Percentiles rank a stretch among this genome's conserved stretches.
These are phyloP conservation scores for Gossypium gossypioides DNA, from an alignment of 441 rosid genomes.

Conservation along the genomic window DNA sequence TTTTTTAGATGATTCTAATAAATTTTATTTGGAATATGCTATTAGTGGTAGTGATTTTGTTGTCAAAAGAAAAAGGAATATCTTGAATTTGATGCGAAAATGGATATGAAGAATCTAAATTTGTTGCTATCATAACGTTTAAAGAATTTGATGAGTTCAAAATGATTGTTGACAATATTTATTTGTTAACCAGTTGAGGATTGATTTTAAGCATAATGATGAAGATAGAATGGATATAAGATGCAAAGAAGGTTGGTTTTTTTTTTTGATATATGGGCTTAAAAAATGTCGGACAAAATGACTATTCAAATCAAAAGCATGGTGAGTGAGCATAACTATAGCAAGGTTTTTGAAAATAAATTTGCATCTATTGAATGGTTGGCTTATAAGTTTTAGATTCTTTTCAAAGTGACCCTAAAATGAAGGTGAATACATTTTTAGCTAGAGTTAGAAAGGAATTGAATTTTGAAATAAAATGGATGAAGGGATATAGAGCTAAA, in stretches of 20 bases:
- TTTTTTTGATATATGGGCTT: not conserved
- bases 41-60: not conserved
- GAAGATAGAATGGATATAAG: not conserved
- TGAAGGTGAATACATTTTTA: not conserved
- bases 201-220: not conserved
- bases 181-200: not conserved
- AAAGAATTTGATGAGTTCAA: not conserved
- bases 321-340: not conserved
- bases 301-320: not conserved
- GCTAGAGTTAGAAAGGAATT: not conserved
- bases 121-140: not conserved
- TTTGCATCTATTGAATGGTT: not conserved
- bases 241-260: not conserved
- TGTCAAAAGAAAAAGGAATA: not conserved
- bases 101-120: not conserved
- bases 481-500: not conserved
- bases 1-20: not conserved
- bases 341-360: not conserved
- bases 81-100: not conserved
- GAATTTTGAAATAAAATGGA: not conserved
- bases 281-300: not conserved
- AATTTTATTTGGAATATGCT: not conserved
- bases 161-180: not conserved
- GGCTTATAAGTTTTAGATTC: not conserved
- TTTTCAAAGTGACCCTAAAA: not conserved